These are phyloP conservation scores for Clonostachys rhizophaga DNA, from an alignment of 2,329 filamentous ascomycete genomes.

Conservation along the genomic window DNA sequence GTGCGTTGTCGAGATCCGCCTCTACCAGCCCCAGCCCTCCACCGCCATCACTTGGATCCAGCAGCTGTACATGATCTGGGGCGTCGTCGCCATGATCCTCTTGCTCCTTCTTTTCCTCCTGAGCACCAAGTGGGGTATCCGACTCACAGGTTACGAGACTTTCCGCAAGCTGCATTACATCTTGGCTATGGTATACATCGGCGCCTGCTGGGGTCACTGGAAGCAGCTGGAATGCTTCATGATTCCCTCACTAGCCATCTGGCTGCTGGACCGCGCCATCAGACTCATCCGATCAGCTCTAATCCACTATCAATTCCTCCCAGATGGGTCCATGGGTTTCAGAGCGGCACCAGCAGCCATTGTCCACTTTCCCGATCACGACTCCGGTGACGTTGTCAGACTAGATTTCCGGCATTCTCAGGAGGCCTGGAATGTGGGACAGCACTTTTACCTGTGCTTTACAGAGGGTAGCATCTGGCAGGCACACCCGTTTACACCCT, in stretches of 20 bases:
- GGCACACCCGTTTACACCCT: conserved; percentile 65
- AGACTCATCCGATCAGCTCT: conserved; percentile 53
- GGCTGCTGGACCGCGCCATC: conserved; percentile 58
- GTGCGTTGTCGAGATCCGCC: conserved; percentile 58
- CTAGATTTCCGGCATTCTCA: conserved; percentile 62
- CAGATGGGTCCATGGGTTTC: conserved; percentile 43
- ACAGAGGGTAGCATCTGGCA: conserved; percentile 65
- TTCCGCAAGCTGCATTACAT: conserved; percentile 73
- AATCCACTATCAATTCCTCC: conserved; percentile 53
- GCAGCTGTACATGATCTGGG: conserved; percentile 69
- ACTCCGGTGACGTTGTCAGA: conserved; percentile 58
- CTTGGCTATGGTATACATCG: conserved; percentile 69
- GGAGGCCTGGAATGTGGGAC: conserved; percentile 58
- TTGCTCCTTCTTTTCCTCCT: conserved; percentile 57
- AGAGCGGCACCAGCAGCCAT: conserved; percentile 39
- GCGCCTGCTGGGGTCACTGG: conserved; percentile 75
- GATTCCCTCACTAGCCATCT: conserved; percentile 59
- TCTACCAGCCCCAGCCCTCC: conserved; percentile 69
- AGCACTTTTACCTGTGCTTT: conserved; percentile 71
- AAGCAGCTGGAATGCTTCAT: conserved; percentile 62
- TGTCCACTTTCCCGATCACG: conserved; percentile 44
- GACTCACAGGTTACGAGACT: conserved; percentile 68
- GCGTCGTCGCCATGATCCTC: conserved; percentile 62
- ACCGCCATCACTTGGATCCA: conserved; percentile 51
- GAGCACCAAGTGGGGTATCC: conserved; percentile 52